Evolutionary conservation across 768 basidiomycete species (phyloP).

Genomic region (Pleurotus salmoneostramineus): DNA sequence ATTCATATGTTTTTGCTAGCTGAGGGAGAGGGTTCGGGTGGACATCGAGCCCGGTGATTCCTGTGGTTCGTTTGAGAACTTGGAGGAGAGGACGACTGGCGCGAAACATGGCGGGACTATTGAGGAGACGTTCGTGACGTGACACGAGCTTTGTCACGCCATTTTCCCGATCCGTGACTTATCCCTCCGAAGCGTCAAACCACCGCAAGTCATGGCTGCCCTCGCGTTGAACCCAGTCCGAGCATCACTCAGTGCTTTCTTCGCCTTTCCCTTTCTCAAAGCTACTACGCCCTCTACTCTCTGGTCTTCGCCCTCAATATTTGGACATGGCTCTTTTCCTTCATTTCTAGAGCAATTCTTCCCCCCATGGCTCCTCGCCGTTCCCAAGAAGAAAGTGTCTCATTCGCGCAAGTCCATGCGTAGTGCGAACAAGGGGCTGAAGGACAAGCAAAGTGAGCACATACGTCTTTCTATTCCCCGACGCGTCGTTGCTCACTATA

Average conservation of each 20-base stretch:
- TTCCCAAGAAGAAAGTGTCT: slow-evolving; percentile 91
- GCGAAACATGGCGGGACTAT: slow-evolving; percentile 60
- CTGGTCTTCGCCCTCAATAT: slow-evolving; percentile 14
- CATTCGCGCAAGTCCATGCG: slow-evolving; percentile 96
- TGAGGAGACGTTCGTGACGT: slow-evolving; percentile 27
- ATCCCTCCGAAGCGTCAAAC: neutral
- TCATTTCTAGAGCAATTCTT: slow-evolving; percentile 62
- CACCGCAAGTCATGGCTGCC: slow-evolving; percentile 2
- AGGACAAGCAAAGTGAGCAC: slow-evolving; percentile 79
- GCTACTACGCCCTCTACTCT: slow-evolving; percentile 18
- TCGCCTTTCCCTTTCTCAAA: slow-evolving; percentile 10
- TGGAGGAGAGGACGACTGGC: slow-evolving; percentile 68
- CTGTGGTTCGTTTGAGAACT: slow-evolving; percentile 75
- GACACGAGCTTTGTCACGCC: neutral
- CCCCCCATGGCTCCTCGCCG: slow-evolving; percentile 85
- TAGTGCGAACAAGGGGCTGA: slow-evolving; percentile 89
- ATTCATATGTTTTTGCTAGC: slow-evolving; percentile 69
- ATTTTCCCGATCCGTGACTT: neutral
- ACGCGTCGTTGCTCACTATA: slow-evolving; percentile 2
- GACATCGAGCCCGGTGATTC: slow-evolving; percentile 79
- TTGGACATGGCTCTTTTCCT: slow-evolving; percentile 24
- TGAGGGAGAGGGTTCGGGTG: slow-evolving; percentile 84
- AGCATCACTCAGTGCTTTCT: slow-evolving; percentile 12
- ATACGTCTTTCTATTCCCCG: slow-evolving; percentile 19
- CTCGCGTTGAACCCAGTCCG: slow-evolving; percentile 16